These are phyloP conservation scores for Oenanthe javanica DNA, from an alignment of 140 eudicot genomes.

Conservation along the genomic window DNA sequence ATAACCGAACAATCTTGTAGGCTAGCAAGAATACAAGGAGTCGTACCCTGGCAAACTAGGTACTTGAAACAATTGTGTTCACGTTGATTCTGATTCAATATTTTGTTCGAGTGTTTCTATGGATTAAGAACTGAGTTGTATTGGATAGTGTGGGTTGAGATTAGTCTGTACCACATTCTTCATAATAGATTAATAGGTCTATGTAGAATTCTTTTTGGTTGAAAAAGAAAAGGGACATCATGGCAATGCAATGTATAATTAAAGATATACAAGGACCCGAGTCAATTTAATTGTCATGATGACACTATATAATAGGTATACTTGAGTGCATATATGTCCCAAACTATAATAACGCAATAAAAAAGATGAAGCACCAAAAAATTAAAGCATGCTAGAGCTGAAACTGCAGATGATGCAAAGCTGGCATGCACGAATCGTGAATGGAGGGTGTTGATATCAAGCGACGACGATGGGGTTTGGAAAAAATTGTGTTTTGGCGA, in stretches of 20 bases:
- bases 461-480: too few species aligned
- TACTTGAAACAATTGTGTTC: conserved; percentile 53
- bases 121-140: conserved; percentile 1
- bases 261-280: too few species aligned
- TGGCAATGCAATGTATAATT: neutral
- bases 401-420: too few species aligned
- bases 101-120: neutral
- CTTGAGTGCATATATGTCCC: too few species aligned
- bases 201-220: conserved; percentile 2
- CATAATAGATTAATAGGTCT: neutral
- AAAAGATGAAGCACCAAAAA: too few species aligned
- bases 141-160: conserved; percentile 10
- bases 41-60: conserved; percentile 28
- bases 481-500: too few species aligned
- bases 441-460: too few species aligned
- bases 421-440: too few species aligned
- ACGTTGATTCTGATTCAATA: conserved; percentile 19
- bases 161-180: conserved; percentile 16
- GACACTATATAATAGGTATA: too few species aligned
- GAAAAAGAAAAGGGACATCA: neutral
- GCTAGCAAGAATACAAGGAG: conserved; percentile 57
- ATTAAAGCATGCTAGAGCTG: too few species aligned
- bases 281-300: too few species aligned
- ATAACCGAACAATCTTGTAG: conserved; percentile 64
- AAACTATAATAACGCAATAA: too few species aligned